These are phyloP conservation scores for Salix udensis DNA, from an alignment of 345 rosid species.

Conservation along the genomic window DNA sequence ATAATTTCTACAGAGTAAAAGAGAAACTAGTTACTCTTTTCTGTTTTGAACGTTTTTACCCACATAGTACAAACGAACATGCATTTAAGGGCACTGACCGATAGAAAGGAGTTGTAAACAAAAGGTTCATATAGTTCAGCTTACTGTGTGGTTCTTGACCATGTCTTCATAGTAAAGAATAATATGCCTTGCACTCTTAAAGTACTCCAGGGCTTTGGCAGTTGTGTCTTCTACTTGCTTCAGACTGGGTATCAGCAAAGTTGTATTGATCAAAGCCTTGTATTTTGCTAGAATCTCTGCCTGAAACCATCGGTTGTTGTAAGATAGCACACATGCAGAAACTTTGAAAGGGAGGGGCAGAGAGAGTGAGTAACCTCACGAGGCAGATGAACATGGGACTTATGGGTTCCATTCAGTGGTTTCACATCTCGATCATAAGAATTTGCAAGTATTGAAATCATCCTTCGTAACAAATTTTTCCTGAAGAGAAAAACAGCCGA, in stretches of 20 bases:
- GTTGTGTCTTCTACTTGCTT: conserved; percentile 69
- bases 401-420: conserved; percentile 87
- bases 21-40: background rate
- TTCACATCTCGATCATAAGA: conserved; percentile 78
- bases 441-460: conserved; percentile 93
- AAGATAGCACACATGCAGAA: background rate
- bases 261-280: conserved; percentile 71
- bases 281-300: conserved; percentile 91
- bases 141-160: conserved; percentile 76
- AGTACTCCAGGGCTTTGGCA: conserved; percentile 68
- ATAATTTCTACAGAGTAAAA: conserved; percentile 51
- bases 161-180: conserved; percentile 86
- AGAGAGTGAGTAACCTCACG: conserved; percentile 53
- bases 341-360: background rate
- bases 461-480: conserved; percentile 85
- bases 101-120: background rate
- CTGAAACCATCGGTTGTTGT: conserved; percentile 43
- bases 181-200: conserved; percentile 73
- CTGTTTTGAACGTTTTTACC: background rate
- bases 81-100: background rate
- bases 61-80: background rate
- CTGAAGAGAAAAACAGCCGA: conserved; percentile 86
- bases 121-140: conserved; percentile 13
- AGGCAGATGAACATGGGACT: conserved; percentile 92
- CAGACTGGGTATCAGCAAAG: conserved; percentile 51